phyloP scores from a whole-genome alignment of 2,329 filamentous ascomycete genomes.

The Bipolaris victoriae region DNA sequence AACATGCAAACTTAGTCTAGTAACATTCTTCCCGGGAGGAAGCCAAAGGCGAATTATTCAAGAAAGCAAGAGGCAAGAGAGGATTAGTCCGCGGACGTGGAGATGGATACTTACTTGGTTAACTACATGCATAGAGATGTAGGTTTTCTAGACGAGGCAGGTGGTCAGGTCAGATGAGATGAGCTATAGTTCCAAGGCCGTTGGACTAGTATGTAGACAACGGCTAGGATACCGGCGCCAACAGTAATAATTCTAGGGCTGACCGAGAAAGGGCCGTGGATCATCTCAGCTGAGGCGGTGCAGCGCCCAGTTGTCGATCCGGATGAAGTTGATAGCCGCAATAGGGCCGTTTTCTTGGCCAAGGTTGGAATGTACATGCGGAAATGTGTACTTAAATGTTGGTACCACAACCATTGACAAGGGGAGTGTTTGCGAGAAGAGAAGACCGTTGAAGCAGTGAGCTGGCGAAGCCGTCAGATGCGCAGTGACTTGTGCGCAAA shows the following conservation, averaged over 20 bases:
- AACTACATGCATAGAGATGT: no score
- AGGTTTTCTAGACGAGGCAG: no score
- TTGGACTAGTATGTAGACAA: neutral
- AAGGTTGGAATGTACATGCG: no score
- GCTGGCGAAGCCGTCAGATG: neutral
- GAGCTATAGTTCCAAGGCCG: neutral
- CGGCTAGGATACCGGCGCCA: neutral
- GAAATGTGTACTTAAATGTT: neutral
- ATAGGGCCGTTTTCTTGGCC: conserved; percentile 5
- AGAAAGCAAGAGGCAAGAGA: no score
- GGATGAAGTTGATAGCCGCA: neutral
- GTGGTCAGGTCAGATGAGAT: neutral
- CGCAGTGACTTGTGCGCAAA: neutral
- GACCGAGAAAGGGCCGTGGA: neutral
- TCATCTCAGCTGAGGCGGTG: conserved; percentile 6
- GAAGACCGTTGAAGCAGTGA: neutral
- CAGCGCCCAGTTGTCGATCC: conserved; percentile 1
- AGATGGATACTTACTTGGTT: no score
- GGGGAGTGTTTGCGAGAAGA: neutral
- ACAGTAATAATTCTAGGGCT: neutral
- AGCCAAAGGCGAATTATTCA: no score
- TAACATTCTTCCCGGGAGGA: no score
- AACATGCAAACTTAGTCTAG: no score
- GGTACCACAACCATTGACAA: neutral
- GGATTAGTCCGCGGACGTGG: no score